Percentiles rank a stretch among this genome's conserved stretches.
Conservation (phyloP, 345 rosid species). For the Capsella bursapastoris region DNA sequence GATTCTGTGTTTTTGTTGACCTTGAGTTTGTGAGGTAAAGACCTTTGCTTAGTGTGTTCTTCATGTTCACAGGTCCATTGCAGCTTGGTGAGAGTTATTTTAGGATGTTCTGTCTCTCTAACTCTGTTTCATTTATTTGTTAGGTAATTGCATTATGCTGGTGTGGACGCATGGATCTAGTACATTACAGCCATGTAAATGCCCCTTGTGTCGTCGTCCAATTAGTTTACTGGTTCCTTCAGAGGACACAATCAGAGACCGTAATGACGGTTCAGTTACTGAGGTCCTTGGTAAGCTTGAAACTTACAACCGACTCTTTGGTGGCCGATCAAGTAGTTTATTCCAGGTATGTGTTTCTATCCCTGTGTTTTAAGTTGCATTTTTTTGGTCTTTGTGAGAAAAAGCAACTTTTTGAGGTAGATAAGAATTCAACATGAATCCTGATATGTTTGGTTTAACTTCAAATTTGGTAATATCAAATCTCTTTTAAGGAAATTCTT, state of each 20-base stretch:
- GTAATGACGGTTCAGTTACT: slow-evolving; percentile 50
- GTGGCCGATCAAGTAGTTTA: slow-evolving; percentile 56
- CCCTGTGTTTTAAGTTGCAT: not conserved
- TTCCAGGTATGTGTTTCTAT: slow-evolving; percentile 59
- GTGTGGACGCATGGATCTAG: slow-evolving; percentile 80
- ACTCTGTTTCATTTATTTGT: not conserved
- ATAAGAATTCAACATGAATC: not conserved
- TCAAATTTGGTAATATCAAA: not conserved
- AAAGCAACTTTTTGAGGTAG: not conserved
- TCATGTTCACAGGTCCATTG: not conserved
- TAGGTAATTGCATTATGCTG: slow-evolving; percentile 84
- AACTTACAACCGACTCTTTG: slow-evolving; percentile 76
- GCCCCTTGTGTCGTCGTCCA: slow-evolving; percentile 88
- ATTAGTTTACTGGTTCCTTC: slow-evolving; percentile 81
- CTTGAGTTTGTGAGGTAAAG: not conserved
- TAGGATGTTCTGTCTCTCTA: not conserved
- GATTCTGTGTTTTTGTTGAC: not conserved
- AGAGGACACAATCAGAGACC: slow-evolving; percentile 59
- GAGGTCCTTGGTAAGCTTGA: slow-evolving; percentile 61
- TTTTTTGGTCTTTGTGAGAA: not conserved
- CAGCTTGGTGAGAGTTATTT: not conserved
- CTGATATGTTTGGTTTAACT: not conserved
- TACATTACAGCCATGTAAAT: slow-evolving; percentile 70
- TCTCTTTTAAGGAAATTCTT: slow-evolving; percentile 2
- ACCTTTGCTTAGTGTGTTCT: not conserved